Base-by-base conservation (phyloP, 345 rosid genomes). In the Murraya paniculata region DNA sequence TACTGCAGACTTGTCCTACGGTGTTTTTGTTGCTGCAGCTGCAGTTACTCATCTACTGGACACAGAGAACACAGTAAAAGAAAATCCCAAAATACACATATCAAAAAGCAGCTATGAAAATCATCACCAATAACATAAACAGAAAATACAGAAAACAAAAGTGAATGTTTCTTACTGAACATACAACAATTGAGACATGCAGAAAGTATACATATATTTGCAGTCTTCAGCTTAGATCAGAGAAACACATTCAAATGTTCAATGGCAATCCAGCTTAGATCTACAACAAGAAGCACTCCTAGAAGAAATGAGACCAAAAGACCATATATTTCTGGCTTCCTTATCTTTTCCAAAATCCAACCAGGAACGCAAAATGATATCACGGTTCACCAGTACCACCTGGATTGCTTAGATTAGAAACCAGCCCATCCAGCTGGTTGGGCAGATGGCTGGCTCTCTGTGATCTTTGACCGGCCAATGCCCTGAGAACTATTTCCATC, bases 391-490 rank as follows among this genome's bases (percentile, higher is more conserved):
- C 67, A 39, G 35, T 31, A 39, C 61, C 30, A 61, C 48, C 73
- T 55, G 22, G 19, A 2, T 21, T 35, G 50, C 7, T 31, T 38
- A 55, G 50, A 73, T 85, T 88, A 97, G 86, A 97, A 97, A 82
- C 98, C 99, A 81, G 98, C 95, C 98, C 98, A 94, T 75, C 99
- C 99, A 50, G 98, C 91, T 64, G 99, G 99, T 75, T 90, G 98
- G 79, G 85, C 72, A 72, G 91, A 66, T 65, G 93, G 68, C 83
- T 83, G 87, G 77, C 81, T 84, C 66, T 88, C 94, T 76, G 72
- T 78, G 59, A 68, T 73, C 75, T 85, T 93, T 35, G 89, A 71
- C 77, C 81, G 88, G 4, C 85, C 86, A 57, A 70, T 65, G 60
- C 83, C 82, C 85, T 66, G 87, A 28, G 93, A 82, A 75, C 68